Evolutionary conservation across 106 monocot genomes (phyloP), one percentile per base, ranked within the genome.

Genomic region (Dendrobium officinale): DNA sequence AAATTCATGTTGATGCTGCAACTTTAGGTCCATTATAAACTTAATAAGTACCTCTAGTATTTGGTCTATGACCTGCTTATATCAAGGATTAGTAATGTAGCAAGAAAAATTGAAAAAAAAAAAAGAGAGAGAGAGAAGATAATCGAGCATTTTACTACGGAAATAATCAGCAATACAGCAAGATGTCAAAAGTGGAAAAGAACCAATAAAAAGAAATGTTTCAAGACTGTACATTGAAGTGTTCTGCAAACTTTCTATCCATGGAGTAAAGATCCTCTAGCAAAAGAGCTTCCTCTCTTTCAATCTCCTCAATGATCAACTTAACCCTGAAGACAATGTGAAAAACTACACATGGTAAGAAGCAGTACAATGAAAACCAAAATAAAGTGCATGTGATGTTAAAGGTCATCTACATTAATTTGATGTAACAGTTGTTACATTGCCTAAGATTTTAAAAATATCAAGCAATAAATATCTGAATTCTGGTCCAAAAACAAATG

Each of bases 201-300:
- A 44, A 27, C 44, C 55, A 78, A 42, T 17, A 67, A 81, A 77
- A 61, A 37, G 37, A 31, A 26, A 31, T 22, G n/a, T 64, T 55
- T 77, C 73, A 54, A 55, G 67, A 54, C 73, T 29, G 19, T 93
- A 95, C 99, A 89, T 88, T 91, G 75, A 91, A 99, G 80, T 99
- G 95, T 85, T 99, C 99, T 61, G 89, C 85, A 87, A 99, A 99
- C 85, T 99, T 99, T 77, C 99, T 91, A 73, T 99, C 93, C 95
- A 95, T 95, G 31, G 93, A 99, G 86, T 93, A 91, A 24, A 95
- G 89, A 87, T 99, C 99, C 15, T 93, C 93, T 8, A 91, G 86
- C 79, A 99, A 82, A 82, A 86, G 66, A 55, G 87, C 87, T 79
- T 99, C 99, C 86, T 95, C 95, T 80, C 80, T 88, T 82, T 99